Evolutionary conservation across 495 filamentous ascomycete species (phyloP).

Genomic region (Annulohypoxylon bovei): DNA sequence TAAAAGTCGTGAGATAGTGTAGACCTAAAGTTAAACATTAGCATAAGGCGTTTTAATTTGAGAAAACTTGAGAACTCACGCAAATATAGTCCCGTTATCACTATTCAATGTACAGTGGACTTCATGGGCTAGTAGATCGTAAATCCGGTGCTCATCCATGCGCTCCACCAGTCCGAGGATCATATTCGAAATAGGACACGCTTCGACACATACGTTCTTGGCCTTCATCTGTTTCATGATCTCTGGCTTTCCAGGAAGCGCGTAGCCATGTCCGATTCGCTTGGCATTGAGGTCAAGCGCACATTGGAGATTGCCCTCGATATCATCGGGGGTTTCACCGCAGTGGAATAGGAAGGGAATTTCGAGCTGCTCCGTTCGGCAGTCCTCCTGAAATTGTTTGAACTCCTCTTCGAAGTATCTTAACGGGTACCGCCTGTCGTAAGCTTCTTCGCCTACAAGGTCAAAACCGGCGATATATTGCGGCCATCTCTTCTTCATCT

Average conservation of each 20-base stretch:
- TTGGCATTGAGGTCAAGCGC: conserved; percentile 84
- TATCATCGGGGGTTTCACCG: conserved; percentile 83
- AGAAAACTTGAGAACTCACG: conserved; percentile 44
- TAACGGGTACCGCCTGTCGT: conserved; percentile 72
- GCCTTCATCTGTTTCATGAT: conserved; percentile 84
- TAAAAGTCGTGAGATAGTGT: conserved; percentile 67
- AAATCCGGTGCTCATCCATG: conserved; percentile 60
- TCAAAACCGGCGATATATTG: conserved; percentile 84
- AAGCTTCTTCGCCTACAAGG: conserved; percentile 81
- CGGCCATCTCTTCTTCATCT: conserved; percentile 75
- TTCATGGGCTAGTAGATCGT: conserved; percentile 60
- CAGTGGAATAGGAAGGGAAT: conserved; percentile 98
- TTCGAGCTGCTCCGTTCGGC: conserved; percentile 71
- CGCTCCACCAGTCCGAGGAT: conserved; percentile 64
- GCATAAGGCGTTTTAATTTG: not conserved
- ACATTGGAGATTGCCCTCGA: conserved; percentile 88
- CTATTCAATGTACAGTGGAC: conserved; percentile 64
- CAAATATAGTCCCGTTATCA: conserved; percentile 65
- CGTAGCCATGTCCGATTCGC: conserved; percentile 93
- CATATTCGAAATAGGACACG: conserved; percentile 92
- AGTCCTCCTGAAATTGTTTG: conserved; percentile 83
- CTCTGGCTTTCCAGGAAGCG: conserved; percentile 84
- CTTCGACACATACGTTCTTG: conserved; percentile 83
- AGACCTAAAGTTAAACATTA: conserved; percentile 51
- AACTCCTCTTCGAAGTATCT: conserved; percentile 76